phyloP scores from a whole-genome alignment of 805 yeast species.

The Ogataea nonfermentans region DNA sequence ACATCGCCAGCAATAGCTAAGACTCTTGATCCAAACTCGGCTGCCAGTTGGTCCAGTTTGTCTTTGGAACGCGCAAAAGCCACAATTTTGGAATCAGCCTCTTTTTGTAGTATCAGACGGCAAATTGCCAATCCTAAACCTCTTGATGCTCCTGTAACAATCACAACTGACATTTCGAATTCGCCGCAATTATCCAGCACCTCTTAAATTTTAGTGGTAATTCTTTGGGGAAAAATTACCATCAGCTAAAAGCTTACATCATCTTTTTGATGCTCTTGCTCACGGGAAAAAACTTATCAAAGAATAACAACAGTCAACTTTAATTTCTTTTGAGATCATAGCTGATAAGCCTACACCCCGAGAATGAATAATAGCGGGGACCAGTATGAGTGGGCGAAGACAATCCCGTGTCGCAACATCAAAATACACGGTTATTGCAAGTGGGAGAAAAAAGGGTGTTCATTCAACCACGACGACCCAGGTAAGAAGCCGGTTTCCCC shows the following conservation, averaged over 20 bases:
- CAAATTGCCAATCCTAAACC: conserved; percentile 86
- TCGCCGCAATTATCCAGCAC: no score
- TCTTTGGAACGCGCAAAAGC: conserved; percentile 70
- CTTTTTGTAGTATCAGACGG: conserved; percentile 41
- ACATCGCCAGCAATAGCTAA: conserved; percentile 61
- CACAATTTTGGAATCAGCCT: conserved; percentile 45
- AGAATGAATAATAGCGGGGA: conserved; percentile 20
- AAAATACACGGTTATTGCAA: conserved; percentile 86
- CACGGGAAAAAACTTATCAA: conserved; percentile 6
- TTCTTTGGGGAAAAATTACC: no score
- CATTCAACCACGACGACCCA: conserved; percentile 62
- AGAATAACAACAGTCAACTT: conserved; percentile 2
- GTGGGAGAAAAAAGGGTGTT: conserved; percentile 84
- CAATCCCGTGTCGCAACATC: conserved; percentile 79
- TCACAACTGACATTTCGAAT: conserved; percentile 28
- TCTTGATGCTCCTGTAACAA: conserved; percentile 64
- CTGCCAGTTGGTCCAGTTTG: conserved; percentile 36
- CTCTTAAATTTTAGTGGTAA: no score
- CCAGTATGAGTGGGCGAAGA: conserved; percentile 60
- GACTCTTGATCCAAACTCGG: conserved; percentile 47
- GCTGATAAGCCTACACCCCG: background rate
- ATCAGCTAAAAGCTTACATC: background rate
- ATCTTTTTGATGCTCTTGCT: background rate
- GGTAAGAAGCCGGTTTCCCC: conserved; percentile 9
- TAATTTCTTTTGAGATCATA: background rate